phyloP scores from a whole-genome alignment of 257 asterid genomes.

The Solanum boliviense region DNA sequence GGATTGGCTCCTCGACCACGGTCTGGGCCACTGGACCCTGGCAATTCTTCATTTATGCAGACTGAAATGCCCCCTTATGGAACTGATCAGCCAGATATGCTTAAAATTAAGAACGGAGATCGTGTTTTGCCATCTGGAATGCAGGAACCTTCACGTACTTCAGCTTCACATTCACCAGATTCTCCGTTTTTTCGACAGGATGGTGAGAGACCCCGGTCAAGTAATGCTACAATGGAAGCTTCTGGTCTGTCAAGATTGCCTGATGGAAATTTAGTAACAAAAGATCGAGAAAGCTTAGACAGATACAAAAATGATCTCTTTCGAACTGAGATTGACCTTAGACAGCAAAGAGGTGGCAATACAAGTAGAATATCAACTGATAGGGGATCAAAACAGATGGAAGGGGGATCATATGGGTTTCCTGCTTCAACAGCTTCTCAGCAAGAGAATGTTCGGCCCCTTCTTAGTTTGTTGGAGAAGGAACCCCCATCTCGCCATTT shows the following conservation, averaged over 20 bases:
- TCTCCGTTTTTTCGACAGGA: constrained; percentile 41
- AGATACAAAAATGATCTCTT: constrained; percentile 53
- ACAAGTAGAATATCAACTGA: constrained; percentile 53
- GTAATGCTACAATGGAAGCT: constrained; percentile 21
- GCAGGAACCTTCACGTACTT: constrained; percentile 57
- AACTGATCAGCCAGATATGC: constrained; percentile 54
- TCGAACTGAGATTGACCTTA: constrained; percentile 47
- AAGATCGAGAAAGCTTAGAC: constrained; percentile 21
- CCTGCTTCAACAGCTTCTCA: constrained; percentile 38
- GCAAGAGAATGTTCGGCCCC: constrained; percentile 85
- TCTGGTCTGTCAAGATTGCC: constrained; percentile 23
- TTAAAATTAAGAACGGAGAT: constrained; percentile 61
- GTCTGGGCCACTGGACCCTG: constrained; percentile 66
- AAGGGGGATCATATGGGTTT: constrained; percentile 58
- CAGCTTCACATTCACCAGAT: constrained; percentile 65
- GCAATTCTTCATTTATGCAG: constrained; percentile 43
- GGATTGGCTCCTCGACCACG: constrained; percentile 56
- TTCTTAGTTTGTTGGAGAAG: constrained; percentile 83
- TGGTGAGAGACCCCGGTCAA: constrained; percentile 34
- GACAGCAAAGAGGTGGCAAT: constrained; percentile 54
- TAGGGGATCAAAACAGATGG: constrained; percentile 49
- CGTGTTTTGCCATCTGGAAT: constrained; percentile 39
- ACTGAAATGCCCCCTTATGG: constrained; percentile 49
- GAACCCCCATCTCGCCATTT: constrained; percentile 96
- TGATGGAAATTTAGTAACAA: constrained; percentile 22